These are phyloP conservation scores for Exophiala calicioides DNA, from an alignment of 2,329 filamentous ascomycete species.

Conservation along the genomic window DNA sequence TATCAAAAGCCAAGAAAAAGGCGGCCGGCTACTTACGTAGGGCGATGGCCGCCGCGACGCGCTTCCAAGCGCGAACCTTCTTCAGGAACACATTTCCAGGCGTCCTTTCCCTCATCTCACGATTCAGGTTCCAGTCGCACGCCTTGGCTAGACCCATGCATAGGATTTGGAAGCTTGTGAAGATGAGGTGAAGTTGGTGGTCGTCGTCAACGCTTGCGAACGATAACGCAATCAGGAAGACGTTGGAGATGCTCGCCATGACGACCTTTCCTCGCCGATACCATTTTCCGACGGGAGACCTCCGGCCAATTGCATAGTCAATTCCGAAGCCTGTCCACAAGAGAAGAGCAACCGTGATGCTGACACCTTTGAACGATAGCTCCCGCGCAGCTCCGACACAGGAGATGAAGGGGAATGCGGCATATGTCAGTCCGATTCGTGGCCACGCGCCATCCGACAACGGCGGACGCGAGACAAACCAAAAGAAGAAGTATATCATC, in stretches of 20 bases:
- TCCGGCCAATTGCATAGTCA: conserved; percentile 6
- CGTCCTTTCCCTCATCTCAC: conserved; percentile 5
- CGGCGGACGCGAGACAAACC: conserved; percentile 7
- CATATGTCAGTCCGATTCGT: conserved; percentile 5
- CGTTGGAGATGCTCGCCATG: conserved; percentile 2
- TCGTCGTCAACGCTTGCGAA: conserved; percentile 6
- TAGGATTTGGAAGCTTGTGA: conserved; percentile 12
- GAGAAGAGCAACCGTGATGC: conserved; percentile 6
- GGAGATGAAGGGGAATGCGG: conserved; percentile 13
- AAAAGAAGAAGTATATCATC: conserved; percentile 16
- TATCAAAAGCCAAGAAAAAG: neutral
- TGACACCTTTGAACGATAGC: conserved; percentile 3
- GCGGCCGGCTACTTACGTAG: neutral
- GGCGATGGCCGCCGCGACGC: conserved; percentile 5
- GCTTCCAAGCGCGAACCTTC: conserved; percentile 1
- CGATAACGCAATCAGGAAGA: conserved; percentile 9
- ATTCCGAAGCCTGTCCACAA: conserved; percentile 11
- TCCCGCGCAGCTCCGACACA: conserved; percentile 7
- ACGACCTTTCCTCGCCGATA: conserved; percentile 4
- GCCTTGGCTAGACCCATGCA: conserved; percentile 11
- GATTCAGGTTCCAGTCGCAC: conserved; percentile 8
- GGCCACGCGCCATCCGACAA: conserved; percentile 10
- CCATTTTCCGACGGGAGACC: conserved; percentile 4
- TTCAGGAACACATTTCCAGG: conserved; percentile 5
- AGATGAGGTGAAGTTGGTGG: conserved; percentile 10